Evolutionary conservation across 306 rosid genomes (phyloP), one percentile per base, ranked within the genome.

Genomic region (Fragaria nilgerrensis): DNA sequence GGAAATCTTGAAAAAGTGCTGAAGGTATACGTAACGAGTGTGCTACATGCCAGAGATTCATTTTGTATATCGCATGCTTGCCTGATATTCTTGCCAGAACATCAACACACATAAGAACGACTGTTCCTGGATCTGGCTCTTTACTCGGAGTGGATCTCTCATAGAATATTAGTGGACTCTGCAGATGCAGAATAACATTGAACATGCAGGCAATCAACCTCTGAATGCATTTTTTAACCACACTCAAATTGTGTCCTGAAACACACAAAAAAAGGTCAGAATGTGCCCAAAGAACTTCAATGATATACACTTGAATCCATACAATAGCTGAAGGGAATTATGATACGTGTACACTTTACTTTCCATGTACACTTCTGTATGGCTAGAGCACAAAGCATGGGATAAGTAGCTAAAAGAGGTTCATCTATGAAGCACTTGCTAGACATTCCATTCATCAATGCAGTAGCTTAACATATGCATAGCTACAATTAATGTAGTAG

Each of bases 61-160:
- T 88, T 55, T 84, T 79, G 83, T 84, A 94, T 22, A 89, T 75
- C 79, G 91, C 79, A 59, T 83, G 90, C 79, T 88, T 94, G 81
- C 96, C 92, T 29, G 92, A 90, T 67, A 90, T 76, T 83, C 93
- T 85, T 74, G 75, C 80, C 20, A 92, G 95, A 75, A 92, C 91
- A 82, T 92, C 92, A 88, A 92, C 90, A 79, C 97, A 87, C 98
- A 94, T 92, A 75, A 92, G 95, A 88, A 92, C 83, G 78, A 90
- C 88, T 23, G 98, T 70, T 83, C 97, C 97, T 25, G 95, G 86
- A 92, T 94, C 98, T 36, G 96, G 96, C 77, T 78, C 85, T 73
- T 80, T 76, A 55, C 73, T 61, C 78, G 72, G 70, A 3, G 81
- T 69, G 85, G 65, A 58, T 75, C 79, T 83, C 82, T 45, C 87